Base-by-base conservation (phyloP, 208 protist species). In the Plasmodiophora brassicae region DNA sequence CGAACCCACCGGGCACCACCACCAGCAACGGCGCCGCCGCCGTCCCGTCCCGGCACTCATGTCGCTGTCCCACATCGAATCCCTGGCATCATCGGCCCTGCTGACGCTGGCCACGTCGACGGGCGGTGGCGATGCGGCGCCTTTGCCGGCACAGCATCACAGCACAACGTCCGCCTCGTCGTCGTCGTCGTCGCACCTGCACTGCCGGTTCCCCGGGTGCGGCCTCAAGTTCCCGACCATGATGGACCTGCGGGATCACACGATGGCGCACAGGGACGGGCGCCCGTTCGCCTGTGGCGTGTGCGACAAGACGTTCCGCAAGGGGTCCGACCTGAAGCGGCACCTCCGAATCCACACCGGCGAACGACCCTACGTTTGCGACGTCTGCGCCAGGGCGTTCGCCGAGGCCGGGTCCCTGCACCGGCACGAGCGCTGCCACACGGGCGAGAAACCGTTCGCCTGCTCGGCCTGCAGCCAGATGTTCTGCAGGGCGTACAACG, bases 331-430 rank as follows among this genome's bases (percentile, higher is more conserved):
- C 41, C 41, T 78, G 65, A 78, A 78, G n/a, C 65, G 65, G 14
- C 65, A 78, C 41, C 84, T 71, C 20, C 45, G 84, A 57, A 86
- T 86, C n/a, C 84, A 86, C 50, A 86, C 84, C 28, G 84, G 84
- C 45, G 84, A 86, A 44, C 5, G 50, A 65, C 84, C 84, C 50
- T 65, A 86, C 43, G 50, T 86, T 54, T 86, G 84, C 28, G 84
- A 86, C 28, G 44, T 57, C 35, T 86, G 84, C 50, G 35, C 46
- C 10, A 53, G 84, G 25, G 84, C 46, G 25, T 86, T 86, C n/a
- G 84, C 84, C 5, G 84, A 71, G 36, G 50, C 45, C 5, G 45
- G 84, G 5, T 71, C 45, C 20, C 43, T 86, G 50, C 45, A 86
- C 36, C 46, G 45, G 5, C 84, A 86, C 28, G 50, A 71, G 44